Base-by-base conservation (phyloP, 805 yeast species). In the Ascoidea rubescens region DNA sequence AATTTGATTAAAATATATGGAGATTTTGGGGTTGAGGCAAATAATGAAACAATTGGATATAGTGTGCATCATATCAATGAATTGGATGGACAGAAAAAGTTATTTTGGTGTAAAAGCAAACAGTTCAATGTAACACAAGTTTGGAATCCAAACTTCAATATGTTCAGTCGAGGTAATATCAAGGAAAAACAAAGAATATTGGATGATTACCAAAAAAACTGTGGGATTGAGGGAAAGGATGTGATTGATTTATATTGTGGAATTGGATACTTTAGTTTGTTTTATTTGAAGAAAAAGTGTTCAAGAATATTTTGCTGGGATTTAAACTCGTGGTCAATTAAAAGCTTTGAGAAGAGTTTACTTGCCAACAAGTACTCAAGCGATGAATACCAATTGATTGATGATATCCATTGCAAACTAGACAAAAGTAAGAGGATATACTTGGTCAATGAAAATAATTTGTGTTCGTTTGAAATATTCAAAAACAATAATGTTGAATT, bases 121-220 rank as follows among this genome's bases (percentile, higher is more conserved):
- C 96, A 87, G 59, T 86, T 88, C 62, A 89, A 88, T 1, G 78
- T 87, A 3, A 69, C 63, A 56, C 96, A 87, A 60, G 72, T 75
- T 7, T 87, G 96, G 96, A 87, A 91, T 5, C 96, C 96, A 1
- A 63, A 73, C 52, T 82, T 79, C 60, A 86, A 95, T 1, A 87
- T 87, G 96, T 88, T 88, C 62, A 82, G 90, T 49, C 66, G 96
- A 17, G 96, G 96, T 1, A 87, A 87, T 62, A 77, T 88, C 58
- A 84, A 84, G 56, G 96, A 87, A 60, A 87, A 87, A 63, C 73
- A 78, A 12, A 65, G 96, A 21, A 72, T 87, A 0, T 61, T 86
- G 46, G 70, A 70, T 17, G 62, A 63, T 0, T 77, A 68, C 51
- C 47, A 52, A 1, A 60, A 68, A 32, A 21, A 3, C 28, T 2